Evolutionary conservation across 2,329 filamentous ascomycete species (phyloP).

Genomic region (Ceratocystis alfenasii): DNA sequence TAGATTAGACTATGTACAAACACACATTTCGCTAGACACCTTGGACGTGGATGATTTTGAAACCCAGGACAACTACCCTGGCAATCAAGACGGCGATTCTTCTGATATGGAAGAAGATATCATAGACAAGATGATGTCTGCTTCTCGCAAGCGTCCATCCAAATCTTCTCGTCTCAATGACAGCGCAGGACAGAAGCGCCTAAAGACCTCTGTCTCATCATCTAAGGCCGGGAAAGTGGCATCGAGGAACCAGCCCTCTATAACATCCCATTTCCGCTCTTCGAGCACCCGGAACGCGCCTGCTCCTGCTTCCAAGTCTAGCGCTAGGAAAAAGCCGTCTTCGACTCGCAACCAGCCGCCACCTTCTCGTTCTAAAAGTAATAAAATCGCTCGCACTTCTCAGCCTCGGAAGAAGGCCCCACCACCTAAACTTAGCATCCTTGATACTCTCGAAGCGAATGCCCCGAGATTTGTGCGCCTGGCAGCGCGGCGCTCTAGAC

Average conservation of each 20-base stretch:
- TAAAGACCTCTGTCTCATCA: slow-evolving; percentile 25
- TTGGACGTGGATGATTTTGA: slow-evolving; percentile 23
- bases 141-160: slow-evolving; percentile 32
- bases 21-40: slow-evolving; percentile 11
- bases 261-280: slow-evolving; percentile 28
- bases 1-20: slow-evolving; percentile 16
- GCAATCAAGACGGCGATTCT: slow-evolving; percentile 28
- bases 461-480: slow-evolving; percentile 49
- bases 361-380: background rate
- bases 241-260: slow-evolving; percentile 29
- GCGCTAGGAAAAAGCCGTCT: background rate
- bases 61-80: slow-evolving; percentile 31
- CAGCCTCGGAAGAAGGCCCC: slow-evolving; percentile 14
- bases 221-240: slow-evolving; percentile 23
- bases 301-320: background rate
- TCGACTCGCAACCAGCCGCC: background rate
- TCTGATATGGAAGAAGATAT: slow-evolving; percentile 39
- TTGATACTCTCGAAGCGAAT: slow-evolving; percentile 44
- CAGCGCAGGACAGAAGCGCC: slow-evolving; percentile 25
- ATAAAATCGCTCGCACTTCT: background rate
- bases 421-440: slow-evolving; percentile 44
- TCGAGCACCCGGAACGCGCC: background rate
- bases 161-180: slow-evolving; percentile 23
- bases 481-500: slow-evolving; percentile 46
- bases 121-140: slow-evolving; percentile 41